Base-by-base conservation (phyloP, 2,329 filamentous ascomycete species). In the Apiospora koreana region DNA sequence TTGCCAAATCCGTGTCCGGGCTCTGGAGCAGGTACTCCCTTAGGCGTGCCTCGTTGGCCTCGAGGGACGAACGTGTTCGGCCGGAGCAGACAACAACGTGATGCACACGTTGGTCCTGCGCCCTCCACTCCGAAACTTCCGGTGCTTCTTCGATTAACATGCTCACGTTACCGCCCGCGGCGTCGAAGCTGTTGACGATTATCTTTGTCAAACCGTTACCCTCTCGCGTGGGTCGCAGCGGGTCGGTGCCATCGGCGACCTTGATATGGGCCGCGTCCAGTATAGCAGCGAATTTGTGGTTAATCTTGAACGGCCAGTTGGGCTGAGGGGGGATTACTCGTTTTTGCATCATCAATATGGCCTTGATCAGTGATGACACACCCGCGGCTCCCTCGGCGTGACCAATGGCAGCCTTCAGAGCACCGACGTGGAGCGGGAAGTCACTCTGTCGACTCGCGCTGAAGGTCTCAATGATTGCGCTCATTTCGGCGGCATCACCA, bases 121-220 rank as follows among this genome's bases (percentile, higher is more conserved):
- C 9, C 65, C 18, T 48, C 41, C 41, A 43, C 72, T 8, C 71
- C 70, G 71, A 69, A 71, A 71, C 3, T 69, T 71, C 38, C 21
- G 75, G 75, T 4, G 71, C 66, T 46, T 74, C 67, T 1, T 45
- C 71, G 14, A 79, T 65, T 14, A 79, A 31, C 67, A 76, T 68
- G 14, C 75, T 72, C 0, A 75, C 73, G 50, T 79, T 80, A 23
- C 73, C 76, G 0, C 79, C 78, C 6, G 74, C 73, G 4, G 79
- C 79, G 0, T 78, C 78, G 69, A 79, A 80, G 71, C 75, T 80
- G 73, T 79, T 80, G 71, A 80, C 69, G 6, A 75, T 67, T 0
- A 75, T 72, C 1, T 62, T 71, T 45, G 31, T 65, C 31, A 68
- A 68, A 0, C 62, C 35, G 3, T 16, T 68, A 0, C 72, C 62